phyloP scores from a whole-genome alignment of 345 rosid species.

The Salix caprea region DNA sequence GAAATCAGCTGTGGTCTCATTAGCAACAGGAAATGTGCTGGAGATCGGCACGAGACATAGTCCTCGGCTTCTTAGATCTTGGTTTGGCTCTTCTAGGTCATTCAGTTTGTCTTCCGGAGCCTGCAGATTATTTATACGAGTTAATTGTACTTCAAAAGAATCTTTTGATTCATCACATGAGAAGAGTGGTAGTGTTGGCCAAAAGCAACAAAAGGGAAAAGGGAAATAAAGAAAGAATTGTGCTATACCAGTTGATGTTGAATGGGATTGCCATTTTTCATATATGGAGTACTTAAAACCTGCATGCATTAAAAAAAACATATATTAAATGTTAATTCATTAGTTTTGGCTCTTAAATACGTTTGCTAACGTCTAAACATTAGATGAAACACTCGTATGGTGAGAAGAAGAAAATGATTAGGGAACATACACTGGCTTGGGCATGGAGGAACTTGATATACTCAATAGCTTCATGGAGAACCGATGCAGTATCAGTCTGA shows the following conservation, averaged over 20 bases:
- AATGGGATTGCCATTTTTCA: slow-evolving; percentile 22
- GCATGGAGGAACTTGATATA: slow-evolving; percentile 35
- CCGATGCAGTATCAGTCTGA: slow-evolving; percentile 37
- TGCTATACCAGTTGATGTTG: slow-evolving; percentile 18
- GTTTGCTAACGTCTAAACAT: background rate
- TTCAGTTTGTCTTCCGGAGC: background rate
- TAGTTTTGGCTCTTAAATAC: background rate
- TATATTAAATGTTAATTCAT: background rate
- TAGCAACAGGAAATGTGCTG: slow-evolving; percentile 30
- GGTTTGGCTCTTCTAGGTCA: slow-evolving; percentile 6
- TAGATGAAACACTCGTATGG: too few species aligned
- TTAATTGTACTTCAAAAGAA: background rate
- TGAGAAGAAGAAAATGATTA: background rate
- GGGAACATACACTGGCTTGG: slow-evolving; percentile 29
- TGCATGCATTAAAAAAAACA: slow-evolving; percentile 1
- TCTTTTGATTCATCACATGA: background rate
- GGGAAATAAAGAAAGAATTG: background rate
- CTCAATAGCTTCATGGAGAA: slow-evolving; percentile 35
- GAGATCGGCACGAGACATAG: slow-evolving; percentile 28
- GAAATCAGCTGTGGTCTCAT: slow-evolving; percentile 27
- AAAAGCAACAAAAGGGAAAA: background rate
- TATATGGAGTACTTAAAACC: slow-evolving; percentile 25
- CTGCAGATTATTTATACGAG: background rate
- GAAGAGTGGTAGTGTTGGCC: background rate
- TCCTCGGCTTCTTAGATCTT: slow-evolving; percentile 29